Conservation (phyloP, 495 filamentous ascomycete genomes). For the Trichoderma erinaceum region DNA sequence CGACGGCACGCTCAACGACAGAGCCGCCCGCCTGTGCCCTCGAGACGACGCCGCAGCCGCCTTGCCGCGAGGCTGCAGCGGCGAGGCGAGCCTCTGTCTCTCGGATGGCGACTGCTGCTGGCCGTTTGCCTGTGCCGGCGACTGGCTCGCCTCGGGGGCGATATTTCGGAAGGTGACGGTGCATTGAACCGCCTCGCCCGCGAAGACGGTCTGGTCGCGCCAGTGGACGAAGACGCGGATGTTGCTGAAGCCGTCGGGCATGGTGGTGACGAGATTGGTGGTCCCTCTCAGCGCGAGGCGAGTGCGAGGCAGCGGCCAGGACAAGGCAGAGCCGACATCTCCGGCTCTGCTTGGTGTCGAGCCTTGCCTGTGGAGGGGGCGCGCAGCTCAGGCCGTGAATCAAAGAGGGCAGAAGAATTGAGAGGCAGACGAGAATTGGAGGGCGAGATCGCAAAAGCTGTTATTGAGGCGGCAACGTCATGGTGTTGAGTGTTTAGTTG, state of each 20-base stretch:
- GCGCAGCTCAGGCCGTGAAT: not conserved
- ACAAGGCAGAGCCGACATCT: constrained; percentile 10
- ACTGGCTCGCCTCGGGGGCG: constrained; percentile 17
- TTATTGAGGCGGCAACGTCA: not conserved
- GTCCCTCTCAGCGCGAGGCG: constrained; percentile 12
- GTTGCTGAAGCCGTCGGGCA: constrained; percentile 47
- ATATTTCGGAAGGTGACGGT: constrained; percentile 95
- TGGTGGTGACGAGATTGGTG: constrained; percentile 29
- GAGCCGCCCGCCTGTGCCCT: constrained; percentile 51
- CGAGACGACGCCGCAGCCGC: constrained; percentile 10
- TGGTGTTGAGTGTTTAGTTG: not conserved
- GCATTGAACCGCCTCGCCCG: constrained; percentile 89
- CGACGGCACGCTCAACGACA: constrained; percentile 52
- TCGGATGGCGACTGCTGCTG: constrained; percentile 5
- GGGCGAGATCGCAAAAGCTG: not conserved
- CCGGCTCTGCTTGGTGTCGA: not conserved
- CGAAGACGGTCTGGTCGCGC: constrained; percentile 86
- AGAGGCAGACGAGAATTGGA: not conserved
- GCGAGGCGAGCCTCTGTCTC: not conserved
- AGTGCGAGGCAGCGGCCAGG: constrained; percentile 3
- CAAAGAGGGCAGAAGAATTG: not conserved
- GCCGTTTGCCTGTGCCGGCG: constrained; percentile 11
- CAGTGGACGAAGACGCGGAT: constrained; percentile 93
- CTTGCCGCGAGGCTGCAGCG: constrained; percentile 14
- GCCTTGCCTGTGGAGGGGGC: not conserved